Conservation (phyloP, 2,329 filamentous ascomycete species). For the Westerdykella sp. region DNA sequence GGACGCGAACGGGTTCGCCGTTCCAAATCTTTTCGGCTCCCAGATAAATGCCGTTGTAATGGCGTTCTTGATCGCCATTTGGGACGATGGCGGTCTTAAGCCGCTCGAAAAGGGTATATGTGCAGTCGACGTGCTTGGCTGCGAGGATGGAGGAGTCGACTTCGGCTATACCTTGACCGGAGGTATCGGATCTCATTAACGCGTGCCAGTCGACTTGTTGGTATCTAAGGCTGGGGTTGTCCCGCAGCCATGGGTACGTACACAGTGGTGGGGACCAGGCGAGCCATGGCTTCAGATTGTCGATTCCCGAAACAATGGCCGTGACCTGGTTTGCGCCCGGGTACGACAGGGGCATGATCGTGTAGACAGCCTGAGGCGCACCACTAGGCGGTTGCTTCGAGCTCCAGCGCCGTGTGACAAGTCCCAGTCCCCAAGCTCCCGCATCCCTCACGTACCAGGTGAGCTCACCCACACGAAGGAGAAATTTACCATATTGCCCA, state of each 20-base stretch:
- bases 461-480: conserved; percentile 51
- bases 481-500: conserved; percentile 42
- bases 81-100: conserved; percentile 36
- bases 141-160: conserved; percentile 55
- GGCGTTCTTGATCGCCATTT: conserved; percentile 37
- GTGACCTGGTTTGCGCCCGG: conserved; percentile 36
- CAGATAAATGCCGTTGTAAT: conserved; percentile 51
- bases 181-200: conserved; percentile 36
- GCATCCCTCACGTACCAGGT: conserved; percentile 50
- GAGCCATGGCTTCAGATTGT: conserved; percentile 50
- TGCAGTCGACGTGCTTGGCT: conserved; percentile 50
- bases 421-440: conserved; percentile 49
- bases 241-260: conserved; percentile 42
- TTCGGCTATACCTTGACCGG: conserved; percentile 45
- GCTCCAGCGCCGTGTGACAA: conserved; percentile 45
- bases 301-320: conserved; percentile 41
- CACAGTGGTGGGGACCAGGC: conserved; percentile 53
- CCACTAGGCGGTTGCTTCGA: conserved; percentile 20
- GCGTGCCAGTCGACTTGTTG: conserved; percentile 49
- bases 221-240: conserved; percentile 38
- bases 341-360: conserved; percentile 47
- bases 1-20: conserved; percentile 53
- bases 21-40: conserved; percentile 56
- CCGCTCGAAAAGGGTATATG: conserved; percentile 50
- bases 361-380: conserved; percentile 29